Conservation (phyloP, 352 stramenopile genomes). For the Phytophthora kernoviae region DNA sequence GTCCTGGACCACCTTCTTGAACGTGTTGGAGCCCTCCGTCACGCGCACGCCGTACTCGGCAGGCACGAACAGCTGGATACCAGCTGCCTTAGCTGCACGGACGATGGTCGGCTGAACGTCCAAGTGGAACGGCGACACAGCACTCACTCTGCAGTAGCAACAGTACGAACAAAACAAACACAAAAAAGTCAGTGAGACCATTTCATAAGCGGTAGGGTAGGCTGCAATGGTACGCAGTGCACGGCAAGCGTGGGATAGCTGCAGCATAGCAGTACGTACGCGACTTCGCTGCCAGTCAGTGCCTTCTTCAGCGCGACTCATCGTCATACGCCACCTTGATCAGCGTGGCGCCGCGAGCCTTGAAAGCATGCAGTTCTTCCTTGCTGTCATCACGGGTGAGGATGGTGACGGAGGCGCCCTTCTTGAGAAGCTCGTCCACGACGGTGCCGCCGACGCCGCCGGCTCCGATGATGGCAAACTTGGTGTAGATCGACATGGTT, state of each 20-base stretch:
- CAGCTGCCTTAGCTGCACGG: slow-evolving; percentile 11
- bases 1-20: slow-evolving; percentile 25
- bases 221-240: too few species aligned
- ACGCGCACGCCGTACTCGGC: slow-evolving; percentile 20
- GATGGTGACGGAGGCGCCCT: slow-evolving; percentile 21
- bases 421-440: slow-evolving; percentile 35
- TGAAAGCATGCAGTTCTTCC: slow-evolving; percentile 28
- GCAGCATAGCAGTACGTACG: not conserved
- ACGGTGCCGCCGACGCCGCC: slow-evolving; percentile 27
- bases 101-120: slow-evolving; percentile 2
- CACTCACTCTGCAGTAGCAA: slow-evolving; percentile 4
- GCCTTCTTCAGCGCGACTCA: slow-evolving; percentile 22
- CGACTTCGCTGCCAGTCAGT: slow-evolving; percentile 25
- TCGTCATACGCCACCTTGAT: slow-evolving; percentile 26
- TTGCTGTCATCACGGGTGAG: slow-evolving; percentile 32
- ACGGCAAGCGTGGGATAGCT: too few species aligned
- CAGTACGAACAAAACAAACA: not conserved
- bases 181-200: not conserved
- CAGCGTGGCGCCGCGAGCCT: slow-evolving; percentile 28
- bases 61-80: slow-evolving; percentile 20
- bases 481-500: slow-evolving; percentile 22
- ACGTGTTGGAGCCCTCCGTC: slow-evolving; percentile 17
- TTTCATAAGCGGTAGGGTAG: too few species aligned
- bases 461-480: slow-evolving; percentile 31
- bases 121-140: slow-evolving; percentile 13